Evolutionary conservation across 2,329 filamentous ascomycete species (phyloP).

Genomic region (Penicillium fuscoglaucum): DNA sequence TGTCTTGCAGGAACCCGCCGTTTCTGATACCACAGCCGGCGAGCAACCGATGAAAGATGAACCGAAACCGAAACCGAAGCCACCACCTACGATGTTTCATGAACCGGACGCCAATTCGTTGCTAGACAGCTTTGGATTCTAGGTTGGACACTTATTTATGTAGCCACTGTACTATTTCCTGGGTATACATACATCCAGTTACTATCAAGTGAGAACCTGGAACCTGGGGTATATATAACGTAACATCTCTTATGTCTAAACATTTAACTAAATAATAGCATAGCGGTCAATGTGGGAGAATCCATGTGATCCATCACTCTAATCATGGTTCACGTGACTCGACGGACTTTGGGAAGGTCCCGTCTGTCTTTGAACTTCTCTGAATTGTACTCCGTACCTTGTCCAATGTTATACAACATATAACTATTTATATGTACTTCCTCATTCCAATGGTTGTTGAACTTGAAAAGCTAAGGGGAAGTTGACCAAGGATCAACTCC

Average conservation of each 20-base stretch:
- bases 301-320: neutral
- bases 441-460: neutral
- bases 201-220: neutral
- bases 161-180: constrained; percentile 8
- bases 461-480: neutral
- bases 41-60: constrained; percentile 34
- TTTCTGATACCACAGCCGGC: constrained; percentile 7
- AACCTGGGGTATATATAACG: neutral
- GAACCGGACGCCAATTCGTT: constrained; percentile 90
- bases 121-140: constrained; percentile 93
- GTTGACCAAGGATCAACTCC: neutral
- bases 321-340: neutral
- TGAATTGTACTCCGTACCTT: neutral
- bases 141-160: constrained; percentile 21
- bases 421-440: neutral
- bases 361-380: neutral
- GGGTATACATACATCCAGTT: neutral
- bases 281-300: neutral
- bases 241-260: neutral
- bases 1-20: constrained; percentile 41
- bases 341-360: neutral
- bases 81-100: constrained; percentile 75
- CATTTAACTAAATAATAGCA: neutral
- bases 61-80: constrained; percentile 50
- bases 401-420: neutral